These are phyloP conservation scores for Cronartium ribicola DNA, from an alignment of 1,284 basidiomycete species.

Conservation along the genomic window DNA sequence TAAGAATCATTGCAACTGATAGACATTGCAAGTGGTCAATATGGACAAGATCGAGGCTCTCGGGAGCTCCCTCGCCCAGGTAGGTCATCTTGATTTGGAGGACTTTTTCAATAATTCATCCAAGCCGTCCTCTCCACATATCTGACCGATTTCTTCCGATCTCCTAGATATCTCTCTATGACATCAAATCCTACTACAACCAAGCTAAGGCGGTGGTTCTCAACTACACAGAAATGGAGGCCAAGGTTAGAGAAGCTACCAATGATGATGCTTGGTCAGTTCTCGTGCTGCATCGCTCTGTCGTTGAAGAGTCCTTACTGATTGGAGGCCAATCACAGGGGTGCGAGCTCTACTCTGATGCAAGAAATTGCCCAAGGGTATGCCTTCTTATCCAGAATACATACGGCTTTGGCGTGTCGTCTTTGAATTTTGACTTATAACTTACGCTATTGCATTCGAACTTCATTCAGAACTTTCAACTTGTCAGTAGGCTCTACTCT, in stretches of 20 bases:
- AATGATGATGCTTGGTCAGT: constrained; percentile 92
- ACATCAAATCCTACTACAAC: constrained; percentile 75
- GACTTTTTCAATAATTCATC: not conserved
- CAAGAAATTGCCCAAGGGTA: constrained; percentile 95
- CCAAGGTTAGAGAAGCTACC: constrained; percentile 92
- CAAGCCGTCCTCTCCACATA: not conserved
- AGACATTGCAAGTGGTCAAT: not conserved
- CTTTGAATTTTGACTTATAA: constrained; percentile 8
- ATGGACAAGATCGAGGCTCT: constrained; percentile 61
- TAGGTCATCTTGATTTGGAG: not conserved
- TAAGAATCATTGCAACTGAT: no score
- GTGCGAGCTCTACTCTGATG: constrained; percentile 96
- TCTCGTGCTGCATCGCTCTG: not conserved
- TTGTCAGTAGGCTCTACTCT: constrained; percentile 61
- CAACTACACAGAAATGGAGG: constrained; percentile 95
- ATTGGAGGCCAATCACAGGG: constrained; percentile 59
- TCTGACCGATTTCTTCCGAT: not conserved
- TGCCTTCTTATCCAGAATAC: constrained; percentile 11
- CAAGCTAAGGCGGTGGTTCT: constrained; percentile 60
- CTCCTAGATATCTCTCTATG: constrained; percentile 68
- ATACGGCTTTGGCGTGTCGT: not conserved
- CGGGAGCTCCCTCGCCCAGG: constrained; percentile 63
- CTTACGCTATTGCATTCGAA: not conserved
- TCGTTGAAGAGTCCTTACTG: not conserved
- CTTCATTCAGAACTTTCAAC: constrained; percentile 69